These are phyloP conservation scores for Blastobotrys aristatus DNA, from an alignment of 1,139 yeast species.

Conservation along the genomic window DNA sequence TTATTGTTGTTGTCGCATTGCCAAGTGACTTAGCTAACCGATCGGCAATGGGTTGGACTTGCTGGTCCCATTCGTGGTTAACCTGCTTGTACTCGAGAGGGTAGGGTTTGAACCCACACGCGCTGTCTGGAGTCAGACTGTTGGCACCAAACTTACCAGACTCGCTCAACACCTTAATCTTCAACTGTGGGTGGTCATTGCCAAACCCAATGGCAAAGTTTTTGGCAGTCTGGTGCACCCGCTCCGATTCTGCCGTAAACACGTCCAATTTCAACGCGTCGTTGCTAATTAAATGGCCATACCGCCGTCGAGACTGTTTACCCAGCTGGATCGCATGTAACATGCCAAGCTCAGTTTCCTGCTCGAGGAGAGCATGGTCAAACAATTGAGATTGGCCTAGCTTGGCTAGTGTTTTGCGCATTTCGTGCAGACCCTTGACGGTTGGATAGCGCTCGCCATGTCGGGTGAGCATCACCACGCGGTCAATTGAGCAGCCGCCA, in stretches of 20 bases:
- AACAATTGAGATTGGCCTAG: slow-evolving; percentile 15
- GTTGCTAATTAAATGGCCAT: background rate
- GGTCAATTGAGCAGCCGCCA: slow-evolving; percentile 16
- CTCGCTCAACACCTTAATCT: slow-evolving; percentile 9
- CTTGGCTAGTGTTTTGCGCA: slow-evolving; percentile 8
- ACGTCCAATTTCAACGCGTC: slow-evolving; percentile 11
- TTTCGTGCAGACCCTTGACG: background rate
- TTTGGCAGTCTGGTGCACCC: slow-evolving; percentile 20
- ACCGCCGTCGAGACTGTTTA: slow-evolving; percentile 10
- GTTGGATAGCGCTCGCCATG: slow-evolving; percentile 24
- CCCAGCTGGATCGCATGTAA: slow-evolving; percentile 18
- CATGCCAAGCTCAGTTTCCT: slow-evolving; percentile 19
- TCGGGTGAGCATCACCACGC: slow-evolving; percentile 19
- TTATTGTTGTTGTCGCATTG: no score
- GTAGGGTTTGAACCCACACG: slow-evolving; percentile 6
- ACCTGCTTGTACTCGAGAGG: background rate
- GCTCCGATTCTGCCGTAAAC: slow-evolving; percentile 16
- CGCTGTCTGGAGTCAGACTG: slow-evolving; percentile 13
- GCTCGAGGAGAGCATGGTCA: slow-evolving; percentile 12
- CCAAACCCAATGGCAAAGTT: slow-evolving; percentile 17
- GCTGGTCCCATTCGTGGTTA: background rate
- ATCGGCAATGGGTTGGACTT: slow-evolving; percentile 8
- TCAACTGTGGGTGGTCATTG: background rate
- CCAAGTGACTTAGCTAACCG: slow-evolving; percentile 7
- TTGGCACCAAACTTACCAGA: slow-evolving; percentile 11